A percentile compares a stretch with the other conserved stretches of the same genome.
phyloP scores from a whole-genome alignment of 352 stramenopile species.

The Phytopythium aichiense region DNA sequence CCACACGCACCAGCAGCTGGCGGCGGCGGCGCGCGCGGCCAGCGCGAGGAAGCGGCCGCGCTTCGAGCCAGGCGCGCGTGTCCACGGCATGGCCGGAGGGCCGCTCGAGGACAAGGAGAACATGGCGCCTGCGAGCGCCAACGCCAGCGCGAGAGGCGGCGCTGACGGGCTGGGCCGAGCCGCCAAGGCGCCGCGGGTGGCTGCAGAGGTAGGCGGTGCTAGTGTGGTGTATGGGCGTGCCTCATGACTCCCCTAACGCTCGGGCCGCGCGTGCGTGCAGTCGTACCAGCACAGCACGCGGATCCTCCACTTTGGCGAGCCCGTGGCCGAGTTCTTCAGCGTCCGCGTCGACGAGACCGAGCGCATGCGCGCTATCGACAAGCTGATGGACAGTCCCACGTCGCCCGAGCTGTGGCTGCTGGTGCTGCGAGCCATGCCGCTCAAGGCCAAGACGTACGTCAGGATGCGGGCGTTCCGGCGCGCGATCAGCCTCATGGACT shows the following conservation, averaged over 20 bases:
- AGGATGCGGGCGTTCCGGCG: conserved; percentile 40
- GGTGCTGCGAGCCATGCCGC: conserved; percentile 43
- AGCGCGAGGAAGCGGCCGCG: background rate
- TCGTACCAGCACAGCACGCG: background rate
- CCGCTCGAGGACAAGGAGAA: conserved; percentile 39
- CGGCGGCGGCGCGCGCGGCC: background rate
- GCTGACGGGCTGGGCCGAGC: background rate
- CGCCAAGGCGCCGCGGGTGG: conserved; percentile 1
- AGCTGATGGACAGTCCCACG: conserved; percentile 40
- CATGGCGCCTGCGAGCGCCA: conserved; percentile 13
- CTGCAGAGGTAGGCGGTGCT: conserved; percentile 5
- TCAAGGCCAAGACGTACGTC: conserved; percentile 33
- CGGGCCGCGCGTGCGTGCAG: background rate
- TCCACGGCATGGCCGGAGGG: conserved; percentile 6
- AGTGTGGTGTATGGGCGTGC: background rate
- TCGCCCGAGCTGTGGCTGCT: conserved; percentile 48
- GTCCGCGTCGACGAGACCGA: conserved; percentile 39
- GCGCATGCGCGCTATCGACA: conserved; percentile 39
- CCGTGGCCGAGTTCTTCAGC: conserved; percentile 55
- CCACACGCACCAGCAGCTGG: background rate
- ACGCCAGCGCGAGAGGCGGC: conserved; percentile 1
- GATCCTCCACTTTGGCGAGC: conserved; percentile 45
- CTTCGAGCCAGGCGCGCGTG: conserved; percentile 1
- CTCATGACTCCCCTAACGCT: background rate
- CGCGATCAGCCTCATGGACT: conserved; percentile 35